Percentiles rank a stretch among this genome's conserved stretches.
Conservation (phyloP, 108 stramenopile species). For the Stephanodiscus triporus region DNA sequence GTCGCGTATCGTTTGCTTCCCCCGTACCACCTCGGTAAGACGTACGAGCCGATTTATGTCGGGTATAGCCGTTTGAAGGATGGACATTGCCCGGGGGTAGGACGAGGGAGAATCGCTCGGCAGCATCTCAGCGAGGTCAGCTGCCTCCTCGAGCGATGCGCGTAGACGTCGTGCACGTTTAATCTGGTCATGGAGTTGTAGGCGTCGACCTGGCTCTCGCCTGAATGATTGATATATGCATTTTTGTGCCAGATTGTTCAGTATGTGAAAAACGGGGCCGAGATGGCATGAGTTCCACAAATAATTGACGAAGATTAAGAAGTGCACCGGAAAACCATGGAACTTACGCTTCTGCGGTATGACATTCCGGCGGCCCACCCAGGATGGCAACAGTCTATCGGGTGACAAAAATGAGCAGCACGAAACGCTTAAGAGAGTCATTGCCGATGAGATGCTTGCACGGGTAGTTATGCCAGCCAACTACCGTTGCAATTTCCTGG, state of each 20-base stretch:
- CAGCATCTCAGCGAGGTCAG: slow-evolving; percentile 19
- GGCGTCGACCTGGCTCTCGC: slow-evolving; percentile 9
- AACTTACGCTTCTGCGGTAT: slow-evolving; percentile 39
- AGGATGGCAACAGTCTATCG: slow-evolving; percentile 28
- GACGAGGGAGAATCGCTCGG: slow-evolving; percentile 21
- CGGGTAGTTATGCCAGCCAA: too few species aligned
- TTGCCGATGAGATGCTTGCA: too few species aligned
- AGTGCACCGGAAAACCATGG: too few species aligned
- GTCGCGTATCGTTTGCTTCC: slow-evolving; percentile 2
- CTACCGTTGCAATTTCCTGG: too few species aligned
- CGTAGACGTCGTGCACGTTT: slow-evolving; percentile 29
- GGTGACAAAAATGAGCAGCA: neutral
- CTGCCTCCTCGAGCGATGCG: slow-evolving; percentile 33
- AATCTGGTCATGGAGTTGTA: slow-evolving; percentile 26
- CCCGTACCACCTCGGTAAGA: slow-evolving; percentile 33
- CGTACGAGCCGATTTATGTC: slow-evolving; percentile 32
- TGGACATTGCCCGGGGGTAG: slow-evolving; percentile 28
- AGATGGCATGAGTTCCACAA: neutral
- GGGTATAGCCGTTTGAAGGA: slow-evolving; percentile 23
- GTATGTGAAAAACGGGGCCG: neutral
- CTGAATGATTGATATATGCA: neutral
- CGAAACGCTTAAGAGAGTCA: too few species aligned
- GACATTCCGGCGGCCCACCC: slow-evolving; percentile 25
- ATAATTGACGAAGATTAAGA: neutral
- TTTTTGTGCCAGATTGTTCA: neutral